Conservation (phyloP, 306 rosid species). For the Elaeagnus macrophylla region DNA sequence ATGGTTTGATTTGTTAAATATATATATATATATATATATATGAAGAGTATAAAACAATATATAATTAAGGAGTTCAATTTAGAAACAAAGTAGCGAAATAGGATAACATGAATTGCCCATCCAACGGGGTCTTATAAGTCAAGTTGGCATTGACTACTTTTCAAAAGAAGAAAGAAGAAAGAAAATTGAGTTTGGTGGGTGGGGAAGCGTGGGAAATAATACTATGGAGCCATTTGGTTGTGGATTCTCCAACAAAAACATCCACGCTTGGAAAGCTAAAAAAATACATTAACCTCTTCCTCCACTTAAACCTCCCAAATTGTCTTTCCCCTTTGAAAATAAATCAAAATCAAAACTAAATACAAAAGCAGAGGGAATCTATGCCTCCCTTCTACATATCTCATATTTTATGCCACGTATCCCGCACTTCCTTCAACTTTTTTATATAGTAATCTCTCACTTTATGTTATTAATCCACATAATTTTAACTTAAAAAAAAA, state of each 20-base stretch:
- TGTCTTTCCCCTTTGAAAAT: constrained; percentile 2
- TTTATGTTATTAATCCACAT: constrained; percentile 20
- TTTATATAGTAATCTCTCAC: constrained; percentile 18
- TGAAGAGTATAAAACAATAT: no score
- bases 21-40: no score
- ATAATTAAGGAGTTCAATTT: no score
- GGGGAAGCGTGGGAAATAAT: constrained; percentile 52
- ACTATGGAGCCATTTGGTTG: constrained; percentile 87
- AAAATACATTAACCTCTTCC: constrained; percentile 36
- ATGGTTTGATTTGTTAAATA: no score
- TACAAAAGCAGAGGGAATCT: constrained; percentile 37
- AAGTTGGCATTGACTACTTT: no score
- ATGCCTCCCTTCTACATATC: constrained; percentile 19
- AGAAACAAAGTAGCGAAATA: no score
- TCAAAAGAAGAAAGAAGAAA: no score
- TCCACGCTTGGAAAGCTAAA: constrained; percentile 69
- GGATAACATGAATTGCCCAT: no score
- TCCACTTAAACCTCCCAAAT: constrained; percentile 35
- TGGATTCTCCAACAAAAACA: constrained; percentile 88
- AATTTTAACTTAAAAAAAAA: neutral
- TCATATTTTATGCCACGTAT: constrained; percentile 21
- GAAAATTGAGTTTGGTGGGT: constrained; percentile 26
- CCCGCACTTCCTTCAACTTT: constrained; percentile 61
- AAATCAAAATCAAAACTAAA: constrained; percentile 11
- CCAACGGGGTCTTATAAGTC: no score